These are phyloP conservation scores for Picochlorum sp. DNA, from an alignment of 139 green algal species.

Conservation along the genomic window DNA sequence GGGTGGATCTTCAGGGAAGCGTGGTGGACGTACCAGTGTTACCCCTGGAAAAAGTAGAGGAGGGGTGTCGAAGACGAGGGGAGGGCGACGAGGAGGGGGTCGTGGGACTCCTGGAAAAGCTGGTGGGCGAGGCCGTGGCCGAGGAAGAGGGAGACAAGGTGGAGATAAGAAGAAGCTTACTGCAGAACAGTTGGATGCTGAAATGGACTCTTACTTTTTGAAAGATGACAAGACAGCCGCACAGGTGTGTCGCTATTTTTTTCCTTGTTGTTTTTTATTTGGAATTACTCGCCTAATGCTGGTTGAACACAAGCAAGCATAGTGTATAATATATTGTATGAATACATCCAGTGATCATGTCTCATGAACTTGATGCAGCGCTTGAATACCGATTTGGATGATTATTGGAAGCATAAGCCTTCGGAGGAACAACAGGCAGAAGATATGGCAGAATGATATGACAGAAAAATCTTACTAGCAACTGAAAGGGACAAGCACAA, in stretches of 20 bases:
- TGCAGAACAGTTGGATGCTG: slow-evolving; percentile 16
- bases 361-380: no score
- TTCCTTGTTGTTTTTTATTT: no score
- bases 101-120: neutral
- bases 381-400: slow-evolving; percentile 24
- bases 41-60: neutral
- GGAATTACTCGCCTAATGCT: neutral
- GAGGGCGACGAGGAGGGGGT: neutral
- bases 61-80: neutral
- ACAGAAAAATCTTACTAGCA: no score
- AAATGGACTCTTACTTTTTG: slow-evolving; percentile 31
- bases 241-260: no score
- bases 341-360: no score
- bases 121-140: neutral
- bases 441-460: neutral
- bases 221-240: slow-evolving; percentile 10
- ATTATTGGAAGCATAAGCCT: slow-evolving; percentile 14
- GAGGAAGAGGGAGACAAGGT: neutral
- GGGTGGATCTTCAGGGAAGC: neutral
- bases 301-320: no score
- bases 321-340: no score
- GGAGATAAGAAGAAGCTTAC: slow-evolving; percentile 8
- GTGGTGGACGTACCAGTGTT: neutral
- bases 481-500: no score
- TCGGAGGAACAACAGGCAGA: neutral